Evolutionary conservation across 176 grass and related monocot species (phyloP), one percentile per base, ranked within the genome.

Genomic region (Saccharum spontaneum): DNA sequence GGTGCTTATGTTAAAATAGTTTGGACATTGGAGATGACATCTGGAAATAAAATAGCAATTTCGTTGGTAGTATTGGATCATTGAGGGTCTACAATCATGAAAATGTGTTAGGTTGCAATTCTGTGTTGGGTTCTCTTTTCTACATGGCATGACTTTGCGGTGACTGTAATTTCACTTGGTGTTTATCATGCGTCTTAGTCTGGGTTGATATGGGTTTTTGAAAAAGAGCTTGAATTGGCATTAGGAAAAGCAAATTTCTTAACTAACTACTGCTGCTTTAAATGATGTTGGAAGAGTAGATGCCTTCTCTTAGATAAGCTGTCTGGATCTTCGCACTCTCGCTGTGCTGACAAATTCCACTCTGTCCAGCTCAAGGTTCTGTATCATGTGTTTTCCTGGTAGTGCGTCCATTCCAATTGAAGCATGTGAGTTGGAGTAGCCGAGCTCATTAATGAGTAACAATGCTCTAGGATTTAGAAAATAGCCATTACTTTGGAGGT

Each of bases 291-390:
- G 37, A 71, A 63, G 71, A 60, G 80, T 92, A 43, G 63, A 94
- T 85, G 38, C 96, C 78, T 91, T 89, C 79, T 92, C 97, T 65
- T 98, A 86, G 91, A 89, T 74, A 68, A 85, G 79, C 23, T 98
- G 93, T 79, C 57, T 94, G 81, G 93, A 98, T 87, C 90, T 94
- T 77, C 85, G 81, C 52, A 59, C 79, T 75, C 74, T 98, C 39
- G 88, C 86, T 36, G 93, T 92, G 43, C 86, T 98, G 40, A 77
- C 90, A 79, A 98, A 98, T 73, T 96, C 97, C 44, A 92, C 91
- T 30, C 69, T 95, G 48, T 92, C 89, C 54, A 90, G 83, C 70
- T 92, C 93, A 92, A 95, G 97, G 97, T 95, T 88, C 67, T 73
- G 9, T 76, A 66, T 74, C 8, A 24, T 71, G 6, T 82, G 33